Percentiles rank a stretch among this genome's conserved stretches.
These are phyloP conservation scores for Zoysia pacifica DNA, from an alignment of 176 grass and related monocot species.

Conservation along the genomic window DNA sequence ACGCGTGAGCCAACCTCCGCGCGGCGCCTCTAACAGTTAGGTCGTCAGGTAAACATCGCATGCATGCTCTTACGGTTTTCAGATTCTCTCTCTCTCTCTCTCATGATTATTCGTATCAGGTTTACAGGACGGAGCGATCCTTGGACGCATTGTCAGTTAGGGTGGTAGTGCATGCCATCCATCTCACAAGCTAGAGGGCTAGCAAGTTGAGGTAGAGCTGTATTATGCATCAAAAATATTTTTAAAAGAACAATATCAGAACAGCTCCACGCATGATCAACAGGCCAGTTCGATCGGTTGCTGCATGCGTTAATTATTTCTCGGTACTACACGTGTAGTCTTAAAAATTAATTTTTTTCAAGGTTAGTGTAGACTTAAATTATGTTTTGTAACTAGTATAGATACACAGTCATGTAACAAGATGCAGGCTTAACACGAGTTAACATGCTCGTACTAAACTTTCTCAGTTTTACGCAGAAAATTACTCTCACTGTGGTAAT, in stretches of 20 bases:
- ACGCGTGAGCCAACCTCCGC: conserved; percentile 45
- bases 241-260: too few relatives aligned
- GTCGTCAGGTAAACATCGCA: conserved; percentile 42
- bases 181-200: neutral
- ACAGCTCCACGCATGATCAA: too few relatives aligned
- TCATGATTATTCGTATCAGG: conserved; percentile 39
- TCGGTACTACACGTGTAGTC: too few relatives aligned
- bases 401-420: neutral
- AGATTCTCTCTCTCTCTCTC: conserved; percentile 1
- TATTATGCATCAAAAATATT: too few relatives aligned
- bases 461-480: neutral
- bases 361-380: too few relatives aligned
- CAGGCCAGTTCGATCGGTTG: too few relatives aligned
- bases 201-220: neutral
- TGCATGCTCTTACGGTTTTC: conserved; percentile 36
- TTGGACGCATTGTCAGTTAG: conserved; percentile 40
- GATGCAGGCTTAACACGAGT: neutral
- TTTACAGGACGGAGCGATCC: conserved; percentile 10
- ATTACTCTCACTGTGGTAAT: neutral
- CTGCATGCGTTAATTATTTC: too few relatives aligned
- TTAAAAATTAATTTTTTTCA: too few relatives aligned
- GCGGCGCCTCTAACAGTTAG: conserved; percentile 44
- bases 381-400: too few relatives aligned
- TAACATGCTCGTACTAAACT: neutral
- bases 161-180: neutral